phyloP scores from a whole-genome alignment of 495 filamentous ascomycete species.

The Aspergillus avenaceus region DNA sequence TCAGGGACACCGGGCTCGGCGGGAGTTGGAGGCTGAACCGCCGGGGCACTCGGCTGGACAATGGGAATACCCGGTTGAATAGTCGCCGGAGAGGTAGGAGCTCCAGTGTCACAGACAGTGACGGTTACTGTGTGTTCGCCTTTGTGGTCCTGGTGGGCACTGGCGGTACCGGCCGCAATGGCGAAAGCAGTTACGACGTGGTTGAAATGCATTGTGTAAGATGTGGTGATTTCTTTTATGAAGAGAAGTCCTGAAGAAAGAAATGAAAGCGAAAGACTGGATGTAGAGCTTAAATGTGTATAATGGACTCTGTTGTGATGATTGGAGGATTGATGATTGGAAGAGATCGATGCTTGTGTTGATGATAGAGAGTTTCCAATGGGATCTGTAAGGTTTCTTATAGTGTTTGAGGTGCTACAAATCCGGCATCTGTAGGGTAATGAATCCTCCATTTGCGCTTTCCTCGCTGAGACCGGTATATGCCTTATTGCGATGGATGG shows the following conservation, averaged over 20 bases:
- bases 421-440: not conserved
- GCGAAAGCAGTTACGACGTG: conserved; percentile 11
- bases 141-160: conserved; percentile 3
- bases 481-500: not conserved
- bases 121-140: not conserved
- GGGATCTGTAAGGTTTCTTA: not conserved
- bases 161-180: conserved; percentile 17
- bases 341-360: no score
- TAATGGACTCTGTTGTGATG: not conserved
- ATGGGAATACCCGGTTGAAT: not conserved
- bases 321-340: not conserved
- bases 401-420: not conserved
- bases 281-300: not conserved
- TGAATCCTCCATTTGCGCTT: not conserved
- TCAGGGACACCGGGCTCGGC: not conserved
- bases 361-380: not conserved
- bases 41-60: not conserved
- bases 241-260: not conserved
- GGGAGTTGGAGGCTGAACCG: conserved; percentile 1
- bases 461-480: not conserved
- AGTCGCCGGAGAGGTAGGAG: not conserved
- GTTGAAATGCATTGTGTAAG: conserved; percentile 17
- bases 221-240: not conserved
- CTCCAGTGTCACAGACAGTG: conserved; percentile 6
- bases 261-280: not conserved